phyloP scores from a whole-genome alignment of 2,329 filamentous ascomycete genomes.

The Sordariomycetes sp. region DNA sequence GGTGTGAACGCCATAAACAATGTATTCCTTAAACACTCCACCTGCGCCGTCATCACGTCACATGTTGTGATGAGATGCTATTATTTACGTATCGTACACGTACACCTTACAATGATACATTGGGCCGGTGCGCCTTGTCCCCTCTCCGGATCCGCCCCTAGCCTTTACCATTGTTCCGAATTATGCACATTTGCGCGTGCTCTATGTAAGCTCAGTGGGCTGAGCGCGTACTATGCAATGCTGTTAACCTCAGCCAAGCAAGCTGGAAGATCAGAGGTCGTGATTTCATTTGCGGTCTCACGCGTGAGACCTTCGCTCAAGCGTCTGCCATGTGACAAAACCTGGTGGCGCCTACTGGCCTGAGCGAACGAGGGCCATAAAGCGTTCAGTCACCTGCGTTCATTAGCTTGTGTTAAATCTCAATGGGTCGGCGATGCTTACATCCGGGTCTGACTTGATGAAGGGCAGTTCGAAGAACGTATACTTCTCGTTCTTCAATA shows the following conservation, averaged over 20 bases:
- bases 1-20: no score
- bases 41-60: slow-evolving; percentile 5
- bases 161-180: not conserved
- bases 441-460: slow-evolving; percentile 82
- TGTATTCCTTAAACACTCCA: not conserved
- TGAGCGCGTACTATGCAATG: no score
- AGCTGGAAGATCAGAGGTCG: no score
- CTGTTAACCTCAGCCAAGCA: no score
- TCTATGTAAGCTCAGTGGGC: slow-evolving; percentile 3
- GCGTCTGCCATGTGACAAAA: no score
- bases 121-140: slow-evolving; percentile 2
- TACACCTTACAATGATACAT: slow-evolving; percentile 4
- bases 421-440: slow-evolving; percentile 28
- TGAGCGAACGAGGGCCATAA: slow-evolving; percentile 12
- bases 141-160: not conserved
- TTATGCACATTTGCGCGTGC: not conserved
- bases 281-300: not conserved
- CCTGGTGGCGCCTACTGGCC: slow-evolving; percentile 2
- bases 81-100: slow-evolving; percentile 6
- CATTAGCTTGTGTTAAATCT: not conserved
- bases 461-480: slow-evolving; percentile 90
- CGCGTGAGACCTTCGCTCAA: not conserved
- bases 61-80: not conserved
- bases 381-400: slow-evolving; percentile 20
- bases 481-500: slow-evolving; percentile 85